Percentiles rank a stretch among this genome's conserved stretches.
Evolutionary conservation across 2,329 filamentous ascomycete genomes (phyloP).

Genomic region (Akanthomyces muscarius): DNA sequence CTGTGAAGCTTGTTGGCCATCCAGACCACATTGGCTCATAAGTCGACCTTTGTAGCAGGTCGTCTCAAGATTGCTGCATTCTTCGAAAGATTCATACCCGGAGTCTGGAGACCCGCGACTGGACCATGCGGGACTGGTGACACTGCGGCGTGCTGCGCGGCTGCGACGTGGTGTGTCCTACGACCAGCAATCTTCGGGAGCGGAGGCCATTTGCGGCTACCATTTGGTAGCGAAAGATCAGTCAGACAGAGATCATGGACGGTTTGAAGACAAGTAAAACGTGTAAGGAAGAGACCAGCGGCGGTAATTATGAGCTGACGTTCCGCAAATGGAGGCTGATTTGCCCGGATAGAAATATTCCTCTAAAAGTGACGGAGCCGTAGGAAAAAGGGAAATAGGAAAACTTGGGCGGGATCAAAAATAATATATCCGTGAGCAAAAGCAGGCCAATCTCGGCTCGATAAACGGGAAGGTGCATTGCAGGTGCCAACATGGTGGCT

Average conservation of each 20-base stretch:
- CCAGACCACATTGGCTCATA: background rate
- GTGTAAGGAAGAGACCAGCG: background rate
- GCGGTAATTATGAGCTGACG: background rate
- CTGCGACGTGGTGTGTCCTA: constrained; percentile 10
- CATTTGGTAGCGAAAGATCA: background rate
- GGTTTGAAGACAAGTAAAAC: background rate
- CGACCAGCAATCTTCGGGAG: constrained; percentile 3
- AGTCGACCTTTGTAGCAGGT: background rate
- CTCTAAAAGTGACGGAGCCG: constrained; percentile 6
- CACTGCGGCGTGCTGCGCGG: constrained; percentile 2
- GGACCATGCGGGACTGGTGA: background rate
- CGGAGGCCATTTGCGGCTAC: constrained; percentile 3
- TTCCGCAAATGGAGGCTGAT: background rate
- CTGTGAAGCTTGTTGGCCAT: constrained; percentile 10
- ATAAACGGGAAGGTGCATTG: background rate
- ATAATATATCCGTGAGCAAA: background rate
- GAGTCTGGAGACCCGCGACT: constrained; percentile 23
- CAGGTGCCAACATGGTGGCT: background rate
- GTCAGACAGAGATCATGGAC: background rate
- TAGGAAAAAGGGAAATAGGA: constrained; percentile 6
- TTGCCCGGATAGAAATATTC: constrained; percentile 14
- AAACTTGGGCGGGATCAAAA: background rate
- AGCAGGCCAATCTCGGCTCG: background rate
- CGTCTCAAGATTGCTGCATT: constrained; percentile 15
- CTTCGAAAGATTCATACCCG: constrained; percentile 29